Base-by-base conservation (phyloP, 1,139 yeast species). In the Wickerhamomyces sp. region DNA sequence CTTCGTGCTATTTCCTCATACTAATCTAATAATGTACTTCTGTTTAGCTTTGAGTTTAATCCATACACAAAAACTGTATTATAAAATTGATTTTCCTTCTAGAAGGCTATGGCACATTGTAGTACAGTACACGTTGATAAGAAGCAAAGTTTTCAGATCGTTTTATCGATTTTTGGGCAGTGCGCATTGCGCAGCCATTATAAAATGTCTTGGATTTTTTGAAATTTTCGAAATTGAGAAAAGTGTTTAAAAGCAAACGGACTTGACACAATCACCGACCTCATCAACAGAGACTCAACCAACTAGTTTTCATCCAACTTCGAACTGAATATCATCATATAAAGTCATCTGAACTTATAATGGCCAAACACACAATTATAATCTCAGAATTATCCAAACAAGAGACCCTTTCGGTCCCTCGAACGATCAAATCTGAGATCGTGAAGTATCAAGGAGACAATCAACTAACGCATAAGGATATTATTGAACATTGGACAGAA, bases 401-500 rank as follows among this genome's bases (percentile, higher is more conserved):
- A 3, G 52, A 56, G 23, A 46, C 51, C 7, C 49, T 56, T n/a
- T 41, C 44, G 7, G 43, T 55, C 8, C 58, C 60, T 11, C 30
- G 38, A 7, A 7, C 10, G 6, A 43, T 56, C 34, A 56, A 55
- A 37, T 15, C 39, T 2, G 52, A 51, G 3, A 42, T 58, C 7
- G 41, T 36, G 2, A n/a, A 27, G 7, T 39, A 18, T 8, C 10
- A 39, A 23, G 35, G 18, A 9, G n/a, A 34, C 26, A 29, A 38
- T 10, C 31, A 39, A 4, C 30, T 18, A 18, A 18, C n/a, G 2
- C 60, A 62, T 39, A 56, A 43, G 1, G 43, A 45, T 2, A 34
- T 65, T 37, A 68, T 75, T 34, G 60, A 64, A 38, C 65, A 72
- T 49, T 75, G 79, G 79, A 67, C 76, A 10, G 71, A 67, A 42